phyloP scores from a whole-genome alignment of 768 basidiomycete genomes.

The Nidularia sp. region DNA sequence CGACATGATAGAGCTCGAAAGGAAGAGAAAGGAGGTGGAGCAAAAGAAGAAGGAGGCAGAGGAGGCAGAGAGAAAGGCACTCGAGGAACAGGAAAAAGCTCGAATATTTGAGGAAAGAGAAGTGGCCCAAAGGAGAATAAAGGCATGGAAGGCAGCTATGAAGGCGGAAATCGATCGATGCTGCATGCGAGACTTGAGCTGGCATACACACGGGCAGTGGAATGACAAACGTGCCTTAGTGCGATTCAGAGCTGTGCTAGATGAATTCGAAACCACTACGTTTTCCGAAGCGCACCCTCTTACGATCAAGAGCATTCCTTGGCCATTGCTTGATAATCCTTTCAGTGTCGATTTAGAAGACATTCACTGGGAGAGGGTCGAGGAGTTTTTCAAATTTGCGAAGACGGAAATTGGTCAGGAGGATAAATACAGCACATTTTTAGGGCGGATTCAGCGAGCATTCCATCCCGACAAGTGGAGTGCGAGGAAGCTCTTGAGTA shows the following conservation, averaged over 20 bases:
- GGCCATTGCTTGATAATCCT: background rate
- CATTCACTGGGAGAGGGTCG: background rate
- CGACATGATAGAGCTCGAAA: conserved; percentile 2
- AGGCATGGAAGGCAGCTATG: background rate
- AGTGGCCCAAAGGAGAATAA: background rate
- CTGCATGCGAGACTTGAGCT: background rate
- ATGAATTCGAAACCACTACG: conserved; percentile 11
- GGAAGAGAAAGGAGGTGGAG: background rate
- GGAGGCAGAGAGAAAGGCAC: background rate
- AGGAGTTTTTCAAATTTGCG: background rate
- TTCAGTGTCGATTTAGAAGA: background rate
- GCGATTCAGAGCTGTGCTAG: background rate
- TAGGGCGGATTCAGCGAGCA: conserved; percentile 2
- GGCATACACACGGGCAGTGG: background rate
- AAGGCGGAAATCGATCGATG: background rate
- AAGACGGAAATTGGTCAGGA: conserved; percentile 5
- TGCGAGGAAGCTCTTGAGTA: conserved; percentile 5
- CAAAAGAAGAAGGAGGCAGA: background rate
- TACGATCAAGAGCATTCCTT: background rate
- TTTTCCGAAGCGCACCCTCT: conserved; percentile 15
- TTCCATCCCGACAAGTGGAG: conserved; percentile 10
- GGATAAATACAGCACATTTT: conserved; percentile 2
- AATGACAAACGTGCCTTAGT: background rate
- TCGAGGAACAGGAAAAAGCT: background rate
- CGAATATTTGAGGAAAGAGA: background rate